These are phyloP conservation scores for Asterella californica DNA, from an alignment of 225 moss, liverwort and hornwort species.

Conservation along the genomic window DNA sequence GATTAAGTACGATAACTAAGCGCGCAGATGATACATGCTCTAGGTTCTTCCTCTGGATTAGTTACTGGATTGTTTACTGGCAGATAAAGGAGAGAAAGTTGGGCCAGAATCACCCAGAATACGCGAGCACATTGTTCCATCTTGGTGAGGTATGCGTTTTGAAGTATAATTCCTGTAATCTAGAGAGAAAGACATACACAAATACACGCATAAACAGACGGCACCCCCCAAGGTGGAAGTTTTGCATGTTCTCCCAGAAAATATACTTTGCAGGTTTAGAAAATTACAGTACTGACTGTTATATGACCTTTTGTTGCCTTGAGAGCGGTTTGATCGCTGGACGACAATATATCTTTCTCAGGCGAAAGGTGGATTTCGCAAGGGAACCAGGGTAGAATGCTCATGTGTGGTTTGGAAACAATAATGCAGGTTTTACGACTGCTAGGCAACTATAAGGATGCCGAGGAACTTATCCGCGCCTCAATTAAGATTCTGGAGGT, in stretches of 20 bases:
- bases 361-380: neutral
- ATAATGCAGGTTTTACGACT: constrained; percentile 64
- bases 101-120: constrained; percentile 80
- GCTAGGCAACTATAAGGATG: constrained; percentile 62
- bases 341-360: neutral
- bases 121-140: constrained; percentile 87
- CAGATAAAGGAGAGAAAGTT: constrained; percentile 88
- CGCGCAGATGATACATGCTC: neutral
- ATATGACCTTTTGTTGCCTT: neutral
- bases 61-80: neutral
- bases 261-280: neutral
- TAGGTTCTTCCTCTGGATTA: neutral
- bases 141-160: constrained; percentile 70
- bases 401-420: neutral
- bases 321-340: too few species aligned
- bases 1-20: neutral
- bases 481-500: constrained; percentile 84
- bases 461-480: constrained; percentile 76
- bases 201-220: neutral
- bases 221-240: neutral
- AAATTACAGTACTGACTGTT: neutral
- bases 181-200: neutral
- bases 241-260: neutral
- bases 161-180: neutral
- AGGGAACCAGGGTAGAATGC: neutral